Percentiles rank a stretch among this genome's conserved stretches.
phyloP scores from a whole-genome alignment of 163 green algal genomes.

The Trebouxia gelatinosa region DNA sequence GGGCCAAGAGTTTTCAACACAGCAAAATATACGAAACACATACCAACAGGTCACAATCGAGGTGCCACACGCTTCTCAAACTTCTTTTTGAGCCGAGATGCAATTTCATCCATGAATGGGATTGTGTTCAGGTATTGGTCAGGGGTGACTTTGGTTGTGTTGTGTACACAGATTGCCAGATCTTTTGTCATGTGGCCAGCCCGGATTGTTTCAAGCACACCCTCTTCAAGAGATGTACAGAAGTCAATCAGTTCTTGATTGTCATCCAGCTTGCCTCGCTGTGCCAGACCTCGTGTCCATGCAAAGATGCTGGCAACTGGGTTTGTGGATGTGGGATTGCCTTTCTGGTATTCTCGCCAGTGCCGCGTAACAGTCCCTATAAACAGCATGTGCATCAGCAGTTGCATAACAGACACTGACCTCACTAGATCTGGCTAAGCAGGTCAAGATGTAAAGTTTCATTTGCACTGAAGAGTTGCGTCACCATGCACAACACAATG shows the following conservation, averaged over 20 bases:
- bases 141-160: slow-evolving; percentile 78
- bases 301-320: slow-evolving; percentile 95
- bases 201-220: slow-evolving; percentile 88
- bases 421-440: not conserved
- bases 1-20: too few relatives aligned
- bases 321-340: slow-evolving; percentile 92
- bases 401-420: not conserved
- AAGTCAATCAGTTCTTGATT: slow-evolving; percentile 79
- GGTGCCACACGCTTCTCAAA: slow-evolving; percentile 20
- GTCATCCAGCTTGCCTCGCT: slow-evolving; percentile 92
- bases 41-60: not conserved
- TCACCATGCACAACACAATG: too few relatives aligned
- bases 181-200: slow-evolving; percentile 94
- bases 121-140: slow-evolving; percentile 94
- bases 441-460: too few relatives aligned
- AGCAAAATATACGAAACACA: too few relatives aligned
- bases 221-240: slow-evolving; percentile 78
- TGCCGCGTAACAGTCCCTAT: slow-evolving; percentile 94
- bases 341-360: slow-evolving; percentile 96
- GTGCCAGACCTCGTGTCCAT: slow-evolving; percentile 90
- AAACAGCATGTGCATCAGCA: too few relatives aligned
- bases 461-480: too few relatives aligned
- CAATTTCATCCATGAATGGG: slow-evolving; percentile 93
- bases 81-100: not conserved
- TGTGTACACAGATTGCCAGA: slow-evolving; percentile 91